Percentiles rank a stretch among this genome's conserved stretches.
Evolutionary conservation across 2,329 filamentous ascomycete species (phyloP).

Genomic region (Lasiodiplodia hormozganensis): DNA sequence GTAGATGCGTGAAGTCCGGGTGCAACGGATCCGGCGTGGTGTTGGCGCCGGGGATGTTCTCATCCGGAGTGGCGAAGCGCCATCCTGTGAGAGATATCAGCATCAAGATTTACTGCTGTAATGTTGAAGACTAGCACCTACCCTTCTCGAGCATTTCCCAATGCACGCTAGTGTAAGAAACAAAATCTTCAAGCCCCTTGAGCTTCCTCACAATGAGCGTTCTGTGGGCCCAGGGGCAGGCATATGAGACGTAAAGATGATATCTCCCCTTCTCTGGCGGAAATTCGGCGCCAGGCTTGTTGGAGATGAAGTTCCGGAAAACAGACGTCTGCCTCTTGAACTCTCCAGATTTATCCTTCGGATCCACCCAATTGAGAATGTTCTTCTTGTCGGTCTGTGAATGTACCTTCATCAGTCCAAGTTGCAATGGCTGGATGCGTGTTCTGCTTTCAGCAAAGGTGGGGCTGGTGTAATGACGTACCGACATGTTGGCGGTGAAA

Average conservation of each 20-base stretch:
- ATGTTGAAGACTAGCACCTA: constrained; percentile 40
- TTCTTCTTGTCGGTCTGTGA: constrained; percentile 29
- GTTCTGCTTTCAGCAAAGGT: constrained; percentile 12
- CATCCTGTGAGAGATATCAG: constrained; percentile 64
- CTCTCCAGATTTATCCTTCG: constrained; percentile 80
- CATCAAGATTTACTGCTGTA: not conserved
- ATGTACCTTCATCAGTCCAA: not conserved
- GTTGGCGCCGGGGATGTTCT: constrained; percentile 64
- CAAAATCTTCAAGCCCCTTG: constrained; percentile 88
- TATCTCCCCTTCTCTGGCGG: constrained; percentile 88
- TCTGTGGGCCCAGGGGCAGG: constrained; percentile 92
- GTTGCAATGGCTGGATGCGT: not conserved
- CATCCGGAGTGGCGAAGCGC: constrained; percentile 77
- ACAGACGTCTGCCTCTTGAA: constrained; percentile 88
- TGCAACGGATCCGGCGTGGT: constrained; percentile 69
- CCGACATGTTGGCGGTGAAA: constrained; percentile 34
- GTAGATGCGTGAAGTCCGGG: constrained; percentile 72
- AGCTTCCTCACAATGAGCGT: constrained; percentile 86
- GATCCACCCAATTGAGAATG: constrained; percentile 86
- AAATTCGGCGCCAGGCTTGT: constrained; percentile 73
- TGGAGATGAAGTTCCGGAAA: constrained; percentile 83
- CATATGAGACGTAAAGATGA: constrained; percentile 93
- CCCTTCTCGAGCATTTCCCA: constrained; percentile 82
- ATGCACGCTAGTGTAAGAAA: constrained; percentile 82
- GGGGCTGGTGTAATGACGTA: constrained; percentile 7